Conservation (phyloP, 1,284 basidiomycete species). For the Vanrija humicola region DNA sequence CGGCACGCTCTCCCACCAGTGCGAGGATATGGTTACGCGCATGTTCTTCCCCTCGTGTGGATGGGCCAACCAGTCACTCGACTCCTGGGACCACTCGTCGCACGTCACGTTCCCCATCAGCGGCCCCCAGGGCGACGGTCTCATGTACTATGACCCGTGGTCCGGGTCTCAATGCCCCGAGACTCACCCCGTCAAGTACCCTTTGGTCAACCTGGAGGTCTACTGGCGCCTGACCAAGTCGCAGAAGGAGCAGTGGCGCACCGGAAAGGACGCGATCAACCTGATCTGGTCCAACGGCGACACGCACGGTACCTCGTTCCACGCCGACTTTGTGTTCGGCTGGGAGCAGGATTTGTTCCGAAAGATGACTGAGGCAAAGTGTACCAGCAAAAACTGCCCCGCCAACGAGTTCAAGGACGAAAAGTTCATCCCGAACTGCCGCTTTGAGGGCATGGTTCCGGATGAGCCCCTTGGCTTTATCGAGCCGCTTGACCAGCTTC, state of each 20-base stretch:
- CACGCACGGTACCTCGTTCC: slow-evolving; percentile 19
- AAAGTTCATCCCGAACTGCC: neutral
- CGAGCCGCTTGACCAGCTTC: slow-evolving; percentile 24
- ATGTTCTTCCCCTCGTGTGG: slow-evolving; percentile 30
- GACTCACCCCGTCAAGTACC: neutral
- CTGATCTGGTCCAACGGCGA: slow-evolving; percentile 21
- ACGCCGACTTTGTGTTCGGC: slow-evolving; percentile 20
- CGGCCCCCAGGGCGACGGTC: neutral
- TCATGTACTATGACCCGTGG: neutral
- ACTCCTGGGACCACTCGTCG: slow-evolving; percentile 31
- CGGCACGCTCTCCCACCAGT: neutral
- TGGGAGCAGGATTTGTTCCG: slow-evolving; percentile 23
- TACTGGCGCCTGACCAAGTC: slow-evolving; percentile 27
- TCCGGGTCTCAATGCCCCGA: slow-evolving; percentile 7
- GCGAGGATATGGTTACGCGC: neutral
- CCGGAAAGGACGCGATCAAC: neutral
- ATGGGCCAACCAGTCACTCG: slow-evolving; percentile 21
- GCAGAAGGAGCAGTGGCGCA: slow-evolving; percentile 27
- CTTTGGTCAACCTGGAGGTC: slow-evolving; percentile 6
- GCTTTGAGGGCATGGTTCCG: neutral
- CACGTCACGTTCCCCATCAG: slow-evolving; percentile 1
- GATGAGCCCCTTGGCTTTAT: neutral
- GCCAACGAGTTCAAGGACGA: neutral
- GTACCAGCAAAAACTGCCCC: slow-evolving; percentile 6
- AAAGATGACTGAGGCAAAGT: slow-evolving; percentile 12